A percentile compares a stretch with the other conserved stretches of the same genome.
Conservation (phyloP, 306 rosid genomes). For the Dalbergia oliveri region DNA sequence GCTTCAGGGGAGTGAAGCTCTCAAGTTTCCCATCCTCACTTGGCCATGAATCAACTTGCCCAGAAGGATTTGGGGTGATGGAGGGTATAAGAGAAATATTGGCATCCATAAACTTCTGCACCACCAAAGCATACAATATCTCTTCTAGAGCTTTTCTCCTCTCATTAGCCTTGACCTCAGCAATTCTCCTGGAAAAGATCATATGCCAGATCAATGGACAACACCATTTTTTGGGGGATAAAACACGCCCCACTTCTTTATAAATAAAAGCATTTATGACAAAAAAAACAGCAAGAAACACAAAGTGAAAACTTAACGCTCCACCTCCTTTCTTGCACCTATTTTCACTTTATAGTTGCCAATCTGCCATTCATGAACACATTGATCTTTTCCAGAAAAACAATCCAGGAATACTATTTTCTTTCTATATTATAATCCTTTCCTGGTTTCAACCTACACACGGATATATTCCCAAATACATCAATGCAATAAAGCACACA, state of each 20-base stretch:
- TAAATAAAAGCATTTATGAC: conserved; percentile 17
- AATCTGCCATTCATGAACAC: not conserved
- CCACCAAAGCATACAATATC: conserved; percentile 83
- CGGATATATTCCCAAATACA: conserved; percentile 10
- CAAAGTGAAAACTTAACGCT: not conserved
- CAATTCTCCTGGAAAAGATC: conserved; percentile 78
- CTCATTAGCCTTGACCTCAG: conserved; percentile 87
- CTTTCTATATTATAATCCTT: not conserved
- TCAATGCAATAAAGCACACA: conserved; percentile 1
- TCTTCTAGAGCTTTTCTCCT: conserved; percentile 83
- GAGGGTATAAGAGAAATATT: conserved; percentile 73
- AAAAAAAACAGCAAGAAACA: not conserved
- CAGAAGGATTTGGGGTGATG: conserved; percentile 60
- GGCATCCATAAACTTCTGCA: conserved; percentile 92
- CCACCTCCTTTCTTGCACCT: not conserved
- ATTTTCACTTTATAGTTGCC: conserved; percentile 13
- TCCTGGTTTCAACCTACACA: conserved; percentile 3
- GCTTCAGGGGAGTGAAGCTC: conserved; percentile 86
- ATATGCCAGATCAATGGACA: conserved; percentile 30
- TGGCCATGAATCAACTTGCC: conserved; percentile 81
- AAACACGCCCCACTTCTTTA: not conserved
- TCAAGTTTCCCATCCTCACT: conserved; percentile 71
- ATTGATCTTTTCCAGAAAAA: too few relatives aligned
- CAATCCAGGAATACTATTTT: not conserved
- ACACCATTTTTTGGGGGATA: not conserved